Percentiles rank a stretch among this genome's conserved stretches.
These are phyloP conservation scores for Basipetospora chlamydospora DNA, from an alignment of 2,329 filamentous ascomycete species.

Conservation along the genomic window DNA sequence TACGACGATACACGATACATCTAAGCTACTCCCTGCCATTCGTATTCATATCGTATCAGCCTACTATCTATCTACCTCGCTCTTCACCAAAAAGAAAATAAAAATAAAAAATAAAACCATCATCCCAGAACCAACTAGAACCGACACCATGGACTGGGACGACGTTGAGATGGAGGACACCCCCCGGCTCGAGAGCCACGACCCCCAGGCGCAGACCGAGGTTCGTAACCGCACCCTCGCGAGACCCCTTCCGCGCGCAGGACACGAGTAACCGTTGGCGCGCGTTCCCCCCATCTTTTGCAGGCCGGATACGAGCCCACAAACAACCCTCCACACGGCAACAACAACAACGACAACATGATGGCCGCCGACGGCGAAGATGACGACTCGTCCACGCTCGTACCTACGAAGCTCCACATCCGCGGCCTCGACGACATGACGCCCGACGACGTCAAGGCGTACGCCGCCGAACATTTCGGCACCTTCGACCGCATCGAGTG, in stretches of 20 bases:
- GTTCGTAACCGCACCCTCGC: background rate
- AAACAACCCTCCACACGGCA: too few relatives aligned
- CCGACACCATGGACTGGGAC: slow-evolving; percentile 5
- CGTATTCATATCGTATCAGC: too few relatives aligned
- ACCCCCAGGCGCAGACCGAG: background rate
- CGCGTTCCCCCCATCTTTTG: too few relatives aligned
- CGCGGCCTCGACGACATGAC: slow-evolving; percentile 70
- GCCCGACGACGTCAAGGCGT: slow-evolving; percentile 65
- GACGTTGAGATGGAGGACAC: slow-evolving; percentile 11
- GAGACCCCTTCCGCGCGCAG: slow-evolving; percentile 5
- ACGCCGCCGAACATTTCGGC: slow-evolving; percentile 53
- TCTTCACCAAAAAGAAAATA: background rate
- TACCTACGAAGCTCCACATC: slow-evolving; percentile 58
- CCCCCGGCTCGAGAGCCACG: background rate
- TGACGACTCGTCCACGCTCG: background rate
- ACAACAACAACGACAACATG: too few relatives aligned
- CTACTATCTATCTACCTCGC: background rate
- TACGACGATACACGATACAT: too few relatives aligned
- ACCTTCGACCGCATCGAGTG: slow-evolving; percentile 60
- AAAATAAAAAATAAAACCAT: too few relatives aligned
- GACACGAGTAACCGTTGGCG: background rate
- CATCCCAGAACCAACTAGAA: too few relatives aligned
- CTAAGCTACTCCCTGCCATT: too few relatives aligned
- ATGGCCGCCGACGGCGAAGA: too few relatives aligned
- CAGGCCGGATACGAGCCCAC: too few relatives aligned